phyloP scores from a whole-genome alignment of 805 yeast genomes.

The Kluyveromyces dobzhanskii region DNA sequence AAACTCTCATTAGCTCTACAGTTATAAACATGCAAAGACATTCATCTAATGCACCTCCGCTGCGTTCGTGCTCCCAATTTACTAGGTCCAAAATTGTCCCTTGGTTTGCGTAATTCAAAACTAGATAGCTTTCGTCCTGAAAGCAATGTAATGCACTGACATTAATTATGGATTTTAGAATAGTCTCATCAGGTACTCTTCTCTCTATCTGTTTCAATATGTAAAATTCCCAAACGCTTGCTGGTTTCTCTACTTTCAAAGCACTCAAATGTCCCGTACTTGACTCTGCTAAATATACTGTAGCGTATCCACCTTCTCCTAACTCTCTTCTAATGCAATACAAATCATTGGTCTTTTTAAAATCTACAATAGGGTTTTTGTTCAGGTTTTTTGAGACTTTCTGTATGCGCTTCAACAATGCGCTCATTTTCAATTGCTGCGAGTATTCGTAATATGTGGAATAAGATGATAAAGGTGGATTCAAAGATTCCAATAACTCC shows the following conservation, averaged over 20 bases:
- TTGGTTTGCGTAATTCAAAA: slow-evolving; percentile 54
- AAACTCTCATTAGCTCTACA: slow-evolving; percentile 49
- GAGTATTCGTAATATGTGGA: slow-evolving; percentile 27
- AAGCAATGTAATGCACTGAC: slow-evolving; percentile 47
- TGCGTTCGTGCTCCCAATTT: slow-evolving; percentile 35
- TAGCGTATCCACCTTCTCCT: slow-evolving; percentile 78
- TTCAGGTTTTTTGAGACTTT: slow-evolving; percentile 32
- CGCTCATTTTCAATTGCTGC: slow-evolving; percentile 29
- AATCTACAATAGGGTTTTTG: slow-evolving; percentile 28
- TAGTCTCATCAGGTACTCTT: slow-evolving; percentile 25
- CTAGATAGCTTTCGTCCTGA: slow-evolving; percentile 59
- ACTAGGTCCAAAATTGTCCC: slow-evolving; percentile 70
- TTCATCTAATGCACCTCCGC: slow-evolving; percentile 44
- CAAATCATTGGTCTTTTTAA: slow-evolving; percentile 27
- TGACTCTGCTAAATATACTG: slow-evolving; percentile 63
- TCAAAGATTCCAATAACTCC: slow-evolving; percentile 31
- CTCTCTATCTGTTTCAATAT: slow-evolving; percentile 50
- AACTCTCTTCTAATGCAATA: slow-evolving; percentile 38
- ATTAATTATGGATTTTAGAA: slow-evolving; percentile 36
- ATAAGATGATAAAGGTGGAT: slow-evolving; percentile 30
- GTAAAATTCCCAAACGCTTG: slow-evolving; percentile 76
- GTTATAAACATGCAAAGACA: slow-evolving; percentile 52
- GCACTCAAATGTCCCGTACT: slow-evolving; percentile 51
- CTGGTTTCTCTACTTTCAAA: slow-evolving; percentile 62
- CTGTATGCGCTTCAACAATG: slow-evolving; percentile 31